Evolutionary conservation across 805 yeast genomes (phyloP).

Genomic region (Diddensiella transvaalensis): DNA sequence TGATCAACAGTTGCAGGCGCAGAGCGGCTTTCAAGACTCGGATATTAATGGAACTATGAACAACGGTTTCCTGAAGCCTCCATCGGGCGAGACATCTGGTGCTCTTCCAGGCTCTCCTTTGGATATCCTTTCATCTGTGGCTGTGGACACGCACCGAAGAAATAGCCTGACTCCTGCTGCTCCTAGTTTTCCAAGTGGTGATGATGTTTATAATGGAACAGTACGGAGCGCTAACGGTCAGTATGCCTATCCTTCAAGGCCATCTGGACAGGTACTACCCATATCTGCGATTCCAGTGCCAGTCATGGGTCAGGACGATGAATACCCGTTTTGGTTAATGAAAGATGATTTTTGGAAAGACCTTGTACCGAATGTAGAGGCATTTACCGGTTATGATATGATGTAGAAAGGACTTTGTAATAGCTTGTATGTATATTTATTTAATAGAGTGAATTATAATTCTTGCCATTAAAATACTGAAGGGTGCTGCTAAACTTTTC

Average conservation of each 20-base stretch:
- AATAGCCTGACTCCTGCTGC: neutral
- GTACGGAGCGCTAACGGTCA: neutral
- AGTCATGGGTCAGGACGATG: slow-evolving; percentile 36
- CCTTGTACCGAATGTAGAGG: slow-evolving; percentile 27
- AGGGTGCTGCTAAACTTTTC: too few species aligned
- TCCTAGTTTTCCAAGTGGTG: slow-evolving; percentile 30
- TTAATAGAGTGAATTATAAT: neutral
- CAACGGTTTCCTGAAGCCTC: slow-evolving; percentile 1
- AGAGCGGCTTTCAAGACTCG: neutral
- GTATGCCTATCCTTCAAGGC: neutral
- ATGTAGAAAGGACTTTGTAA: neutral
- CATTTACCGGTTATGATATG: slow-evolving; percentile 24
- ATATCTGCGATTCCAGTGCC: neutral
- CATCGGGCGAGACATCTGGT: neutral
- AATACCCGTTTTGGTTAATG: slow-evolving; percentile 50
- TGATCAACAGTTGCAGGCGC: slow-evolving; percentile 10
- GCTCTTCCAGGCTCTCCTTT: slow-evolving; percentile 34
- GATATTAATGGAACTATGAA: neutral
- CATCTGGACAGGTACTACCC: neutral
- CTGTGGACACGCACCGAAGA: slow-evolving; percentile 25
- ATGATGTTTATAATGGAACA: slow-evolving; percentile 5
- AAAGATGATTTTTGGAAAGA: slow-evolving; percentile 76
- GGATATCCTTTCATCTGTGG: slow-evolving; percentile 42
- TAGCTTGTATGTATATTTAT: slow-evolving; percentile 2
- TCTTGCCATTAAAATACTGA: too few species aligned